Evolutionary conservation across 2,329 filamentous ascomycete genomes (phyloP).

Genomic region (Diaporthe citri): DNA sequence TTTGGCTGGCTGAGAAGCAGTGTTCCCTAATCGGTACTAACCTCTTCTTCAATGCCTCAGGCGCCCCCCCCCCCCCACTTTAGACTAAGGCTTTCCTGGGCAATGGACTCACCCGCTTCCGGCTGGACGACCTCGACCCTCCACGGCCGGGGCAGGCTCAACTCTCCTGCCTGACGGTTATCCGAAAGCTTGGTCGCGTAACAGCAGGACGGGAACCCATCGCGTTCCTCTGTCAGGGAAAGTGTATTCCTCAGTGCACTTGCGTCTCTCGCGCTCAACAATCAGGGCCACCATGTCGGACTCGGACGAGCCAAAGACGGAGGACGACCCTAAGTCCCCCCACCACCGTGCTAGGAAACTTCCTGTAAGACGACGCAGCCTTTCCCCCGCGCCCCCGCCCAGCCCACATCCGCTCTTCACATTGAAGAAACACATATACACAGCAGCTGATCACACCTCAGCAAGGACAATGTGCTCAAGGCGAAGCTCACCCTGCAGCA

Average conservation of each 20-base stretch:
- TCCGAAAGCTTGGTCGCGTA: not conserved
- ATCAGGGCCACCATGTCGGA: constrained; percentile 18
- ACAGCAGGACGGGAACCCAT: not conserved
- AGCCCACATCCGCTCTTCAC: not conserved
- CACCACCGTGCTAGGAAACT: constrained; percentile 30
- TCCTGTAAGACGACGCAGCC: constrained; percentile 31
- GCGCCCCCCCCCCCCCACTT: not conserved
- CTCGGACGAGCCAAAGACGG: not conserved
- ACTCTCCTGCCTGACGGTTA: not conserved
- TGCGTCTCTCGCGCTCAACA: not conserved
- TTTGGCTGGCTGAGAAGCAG: not conserved
- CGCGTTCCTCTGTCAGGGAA: not conserved
- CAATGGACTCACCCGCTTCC: not conserved
- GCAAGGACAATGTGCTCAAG: constrained; percentile 53
- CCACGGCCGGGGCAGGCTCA: not conserved
- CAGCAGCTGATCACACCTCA: not conserved
- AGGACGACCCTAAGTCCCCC: constrained; percentile 34
- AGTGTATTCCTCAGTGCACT: not conserved
- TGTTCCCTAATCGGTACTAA: not conserved
- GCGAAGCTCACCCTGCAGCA: constrained; percentile 57
- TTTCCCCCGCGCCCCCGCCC: not conserved
- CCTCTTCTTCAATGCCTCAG: not conserved
- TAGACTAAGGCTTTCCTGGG: not conserved
- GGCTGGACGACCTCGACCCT: not conserved
- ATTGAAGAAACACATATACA: not conserved